Evolutionary conservation across 2,329 filamentous ascomycete species (phyloP).

Genomic region (Fusarium algeriense): DNA sequence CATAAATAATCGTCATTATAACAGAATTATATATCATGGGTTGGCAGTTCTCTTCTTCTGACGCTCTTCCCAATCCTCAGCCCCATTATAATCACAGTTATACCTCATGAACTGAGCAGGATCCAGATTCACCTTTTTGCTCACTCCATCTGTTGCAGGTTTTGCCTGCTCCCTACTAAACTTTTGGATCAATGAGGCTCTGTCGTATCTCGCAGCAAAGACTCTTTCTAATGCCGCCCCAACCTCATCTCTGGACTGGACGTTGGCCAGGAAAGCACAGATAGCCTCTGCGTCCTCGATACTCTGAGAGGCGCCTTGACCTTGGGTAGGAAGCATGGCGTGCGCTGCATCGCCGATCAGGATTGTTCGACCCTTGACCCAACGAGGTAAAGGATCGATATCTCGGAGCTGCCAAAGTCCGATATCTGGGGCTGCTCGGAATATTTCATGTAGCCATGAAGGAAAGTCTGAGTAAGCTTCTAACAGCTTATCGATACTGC

Average conservation of each 20-base stretch:
- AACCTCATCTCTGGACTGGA: conserved; percentile 2
- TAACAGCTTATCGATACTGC: conserved; percentile 33
- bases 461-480: conserved; percentile 35
- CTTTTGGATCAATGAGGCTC: conserved; percentile 37
- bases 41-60: conserved; percentile 18
- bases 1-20: not conserved
- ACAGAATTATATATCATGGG: not conserved
- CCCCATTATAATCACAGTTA: conserved; percentile 40
- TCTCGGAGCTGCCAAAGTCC: conserved; percentile 21
- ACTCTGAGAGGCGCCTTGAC: conserved; percentile 20
- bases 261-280: not conserved
- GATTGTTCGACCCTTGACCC: conserved; percentile 18
- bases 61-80: conserved; percentile 36
- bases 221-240: not conserved
- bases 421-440: conserved; percentile 1
- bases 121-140: conserved; percentile 35
- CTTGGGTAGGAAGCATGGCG: conserved; percentile 21
- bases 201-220: conserved; percentile 23
- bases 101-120: conserved; percentile 41
- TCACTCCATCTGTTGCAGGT: conserved; percentile 31
- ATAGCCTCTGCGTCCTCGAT: conserved; percentile 19
- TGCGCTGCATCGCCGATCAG: conserved; percentile 18
- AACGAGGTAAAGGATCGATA: conserved; percentile 12
- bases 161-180: conserved; percentile 40
- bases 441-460: conserved; percentile 12